Conservation (phyloP, 305 asterid genomes). For the Euphrasia arctica region DNA sequence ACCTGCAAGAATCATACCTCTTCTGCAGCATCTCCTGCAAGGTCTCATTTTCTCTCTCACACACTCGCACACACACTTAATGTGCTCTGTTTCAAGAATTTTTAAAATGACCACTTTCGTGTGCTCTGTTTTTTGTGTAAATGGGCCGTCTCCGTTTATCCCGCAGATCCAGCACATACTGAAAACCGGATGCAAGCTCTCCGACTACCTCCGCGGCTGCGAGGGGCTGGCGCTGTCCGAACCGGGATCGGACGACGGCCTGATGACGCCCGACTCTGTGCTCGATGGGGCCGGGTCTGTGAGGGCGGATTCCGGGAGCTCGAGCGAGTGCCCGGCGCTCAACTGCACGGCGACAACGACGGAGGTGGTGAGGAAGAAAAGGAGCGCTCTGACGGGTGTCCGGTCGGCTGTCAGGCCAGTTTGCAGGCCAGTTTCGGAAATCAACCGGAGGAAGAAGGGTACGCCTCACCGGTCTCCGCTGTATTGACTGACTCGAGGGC, state of each 20-base stretch:
- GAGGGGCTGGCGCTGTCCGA: slow-evolving; percentile 41
- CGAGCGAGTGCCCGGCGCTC: slow-evolving; percentile 26
- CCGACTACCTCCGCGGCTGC: slow-evolving; percentile 38
- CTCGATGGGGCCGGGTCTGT: slow-evolving; percentile 43
- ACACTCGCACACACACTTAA: background rate
- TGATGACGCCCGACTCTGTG: slow-evolving; percentile 60
- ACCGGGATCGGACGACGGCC: slow-evolving; percentile 50
- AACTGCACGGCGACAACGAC: slow-evolving; percentile 60
- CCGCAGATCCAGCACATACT: slow-evolving; percentile 50
- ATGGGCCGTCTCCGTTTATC: background rate
- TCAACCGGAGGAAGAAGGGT: slow-evolving; percentile 79
- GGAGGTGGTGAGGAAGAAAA: slow-evolving; percentile 49
- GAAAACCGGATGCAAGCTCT: slow-evolving; percentile 38
- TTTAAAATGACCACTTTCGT: slow-evolving; percentile 26
- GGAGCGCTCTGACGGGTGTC: slow-evolving; percentile 33
- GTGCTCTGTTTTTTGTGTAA: slow-evolving; percentile 1
- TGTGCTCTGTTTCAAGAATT: background rate
- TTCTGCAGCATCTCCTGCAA: slow-evolving; percentile 75
- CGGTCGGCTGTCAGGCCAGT: slow-evolving; percentile 45
- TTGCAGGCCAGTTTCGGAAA: slow-evolving; percentile 25
- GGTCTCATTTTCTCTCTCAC: slow-evolving; percentile 27
- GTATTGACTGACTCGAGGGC: slow-evolving; percentile 32
- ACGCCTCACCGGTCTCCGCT: slow-evolving; percentile 72
- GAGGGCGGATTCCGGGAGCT: slow-evolving; percentile 42
- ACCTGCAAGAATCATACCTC: slow-evolving; percentile 46